Evolutionary conservation across 352 stramenopile species (phyloP).

Genomic region (Phytopythium litorale): DNA sequence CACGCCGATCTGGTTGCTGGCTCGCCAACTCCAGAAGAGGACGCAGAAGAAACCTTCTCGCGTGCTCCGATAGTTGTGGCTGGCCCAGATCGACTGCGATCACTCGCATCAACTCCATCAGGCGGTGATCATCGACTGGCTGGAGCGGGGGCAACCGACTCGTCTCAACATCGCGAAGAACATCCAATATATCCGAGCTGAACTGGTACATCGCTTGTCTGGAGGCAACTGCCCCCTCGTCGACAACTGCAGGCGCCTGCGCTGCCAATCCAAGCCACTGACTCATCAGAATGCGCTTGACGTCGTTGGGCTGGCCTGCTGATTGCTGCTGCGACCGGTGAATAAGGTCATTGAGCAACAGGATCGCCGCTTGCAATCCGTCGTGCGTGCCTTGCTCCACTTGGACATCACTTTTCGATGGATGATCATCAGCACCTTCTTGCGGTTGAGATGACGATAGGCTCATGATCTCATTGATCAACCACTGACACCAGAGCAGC

Average conservation of each 20-base stretch:
- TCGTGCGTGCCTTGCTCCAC: background rate
- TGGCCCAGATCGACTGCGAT: background rate
- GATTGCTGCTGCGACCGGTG: background rate
- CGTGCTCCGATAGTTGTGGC: background rate
- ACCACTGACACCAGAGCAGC: background rate
- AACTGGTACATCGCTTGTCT: background rate
- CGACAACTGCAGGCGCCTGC: background rate
- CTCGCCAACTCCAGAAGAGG: background rate
- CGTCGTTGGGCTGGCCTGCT: background rate
- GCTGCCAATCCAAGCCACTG: background rate
- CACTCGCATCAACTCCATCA: background rate
- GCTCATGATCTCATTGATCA: background rate
- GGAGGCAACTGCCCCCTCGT: background rate
- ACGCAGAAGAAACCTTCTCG: background rate
- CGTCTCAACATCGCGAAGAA: background rate
- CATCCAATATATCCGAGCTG: background rate
- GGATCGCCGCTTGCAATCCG: background rate
- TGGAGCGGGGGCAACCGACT: background rate
- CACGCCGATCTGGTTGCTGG: background rate
- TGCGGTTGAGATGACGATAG: too few relatives aligned
- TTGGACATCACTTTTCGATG: background rate
- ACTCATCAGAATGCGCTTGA: background rate
- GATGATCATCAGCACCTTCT: background rate
- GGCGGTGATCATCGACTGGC: background rate
- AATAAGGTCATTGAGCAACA: slow-evolving; percentile 4